Base-by-base conservation (phyloP, 768 basidiomycete genomes). In the Gautieria morchelliformis region DNA sequence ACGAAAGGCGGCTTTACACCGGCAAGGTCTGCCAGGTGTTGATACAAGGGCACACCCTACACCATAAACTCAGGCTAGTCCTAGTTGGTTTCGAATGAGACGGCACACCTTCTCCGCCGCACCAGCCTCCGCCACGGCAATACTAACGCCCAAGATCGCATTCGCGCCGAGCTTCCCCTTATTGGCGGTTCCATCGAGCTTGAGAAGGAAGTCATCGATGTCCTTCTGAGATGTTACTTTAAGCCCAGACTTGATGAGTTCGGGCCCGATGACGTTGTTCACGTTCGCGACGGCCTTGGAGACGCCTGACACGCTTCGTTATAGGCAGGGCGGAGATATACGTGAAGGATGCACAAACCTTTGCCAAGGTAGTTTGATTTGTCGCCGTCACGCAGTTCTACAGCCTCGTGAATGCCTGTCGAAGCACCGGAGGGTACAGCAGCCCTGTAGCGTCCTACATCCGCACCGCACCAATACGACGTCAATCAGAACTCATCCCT, bases 101-200 rank as follows among this genome's bases (percentile, higher is more conserved):
- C 42, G 19, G 10, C 68, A 53, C 49, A 75, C 75, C 72, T 95
- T 96, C 77, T 96, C 90, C 52, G 83, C 90, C 45, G 96, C 96
- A 64, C 78, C 96, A 61, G 96, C 96, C 74, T 90, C 86, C 44
- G 89, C 81, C 53, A 89, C 92, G 35, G 95, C 95, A 71, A 98
- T 97, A 60, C 91, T 94, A 67, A 99, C 90, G 72, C 93, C 96
- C 59, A 99, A 89, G 73, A 98, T 97, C 67, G 96, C 96, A 72
- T 99, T 99, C 53, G 96, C 96, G 66, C 96, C 96, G 68, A 97
- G 86, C 72, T 95, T 95, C 72, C 93, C 94, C 82, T 99, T 99
- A 87, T 99, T 99, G 61, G 91, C 76, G 60, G 93, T 93, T 56
- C 92, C 93, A 68, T 99, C 96, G 66, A 91, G 84, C 77, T 96